Evolutionary conservation across 495 filamentous ascomycete species (phyloP).

Genomic region (Neurospora cerealis): DNA sequence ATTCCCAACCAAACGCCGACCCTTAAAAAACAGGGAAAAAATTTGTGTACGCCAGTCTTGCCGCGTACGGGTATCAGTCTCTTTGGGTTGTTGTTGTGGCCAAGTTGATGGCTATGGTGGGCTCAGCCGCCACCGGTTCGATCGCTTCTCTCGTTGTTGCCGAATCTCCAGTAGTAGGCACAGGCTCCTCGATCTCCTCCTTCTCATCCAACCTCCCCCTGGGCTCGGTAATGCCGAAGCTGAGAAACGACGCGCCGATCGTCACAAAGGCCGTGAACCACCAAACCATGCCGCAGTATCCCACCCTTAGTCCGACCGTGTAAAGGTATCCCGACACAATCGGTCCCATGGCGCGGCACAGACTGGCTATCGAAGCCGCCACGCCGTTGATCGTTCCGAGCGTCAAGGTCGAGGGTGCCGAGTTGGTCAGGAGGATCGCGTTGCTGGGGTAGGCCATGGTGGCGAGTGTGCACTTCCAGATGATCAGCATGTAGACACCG

Average conservation of each 20-base stretch:
- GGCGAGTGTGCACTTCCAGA: slow-evolving; percentile 83
- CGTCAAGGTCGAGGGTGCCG: slow-evolving; percentile 66
- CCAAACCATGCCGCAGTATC: slow-evolving; percentile 83
- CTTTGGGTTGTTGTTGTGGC: not conserved
- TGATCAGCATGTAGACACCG: slow-evolving; percentile 62
- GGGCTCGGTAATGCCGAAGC: slow-evolving; percentile 39
- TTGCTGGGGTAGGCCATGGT: slow-evolving; percentile 80
- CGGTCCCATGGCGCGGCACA: slow-evolving; percentile 79
- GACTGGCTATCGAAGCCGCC: slow-evolving; percentile 81
- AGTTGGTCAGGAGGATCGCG: slow-evolving; percentile 74
- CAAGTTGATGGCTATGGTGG: not conserved
- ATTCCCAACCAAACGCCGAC: not conserved
- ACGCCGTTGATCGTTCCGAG: slow-evolving; percentile 88
- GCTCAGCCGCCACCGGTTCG: not conserved
- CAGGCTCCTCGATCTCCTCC: slow-evolving; percentile 8
- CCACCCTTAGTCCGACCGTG: slow-evolving; percentile 62
- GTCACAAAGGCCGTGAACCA: slow-evolving; percentile 77
- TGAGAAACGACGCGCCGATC: slow-evolving; percentile 53
- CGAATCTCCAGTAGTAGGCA: not conserved
- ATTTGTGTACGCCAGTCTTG: not conserved
- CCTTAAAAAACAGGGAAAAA: not conserved
- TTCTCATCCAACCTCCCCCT: slow-evolving; percentile 28
- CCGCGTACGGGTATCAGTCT: not conserved
- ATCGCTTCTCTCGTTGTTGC: not conserved
- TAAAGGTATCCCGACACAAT: slow-evolving; percentile 81